Conservation (phyloP, 441 rosid species). For the Pelargonium fulgidum region DNA sequence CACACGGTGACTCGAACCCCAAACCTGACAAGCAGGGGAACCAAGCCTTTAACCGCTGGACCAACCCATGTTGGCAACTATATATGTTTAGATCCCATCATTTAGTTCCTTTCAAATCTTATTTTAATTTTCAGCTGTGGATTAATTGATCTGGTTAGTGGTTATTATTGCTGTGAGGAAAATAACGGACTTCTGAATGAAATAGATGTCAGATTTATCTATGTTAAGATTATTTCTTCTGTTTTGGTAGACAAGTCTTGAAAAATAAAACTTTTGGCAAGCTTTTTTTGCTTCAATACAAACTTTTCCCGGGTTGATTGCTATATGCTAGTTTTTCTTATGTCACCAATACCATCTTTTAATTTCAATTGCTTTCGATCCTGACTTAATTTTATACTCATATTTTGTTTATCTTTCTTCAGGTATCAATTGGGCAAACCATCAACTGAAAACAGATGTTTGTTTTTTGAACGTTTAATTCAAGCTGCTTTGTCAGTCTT, state of each 20-base stretch:
- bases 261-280: not conserved
- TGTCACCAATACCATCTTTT: not conserved
- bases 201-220: not conserved
- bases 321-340: not conserved
- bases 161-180: not conserved
- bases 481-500: conserved; percentile 89
- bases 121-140: not conserved
- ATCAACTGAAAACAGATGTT: conserved; percentile 67
- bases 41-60: too few species aligned
- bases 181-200: not conserved
- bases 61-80: too few species aligned
- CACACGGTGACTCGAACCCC: too few species aligned
- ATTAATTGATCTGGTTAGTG: not conserved
- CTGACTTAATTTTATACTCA: conserved; percentile 14
- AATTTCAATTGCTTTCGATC: not conserved
- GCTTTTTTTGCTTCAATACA: not conserved
- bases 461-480: conserved; percentile 68
- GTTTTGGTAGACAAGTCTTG: not conserved
- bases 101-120: conserved; percentile 5
- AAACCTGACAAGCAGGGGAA: too few species aligned
- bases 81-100: conserved; percentile 11
- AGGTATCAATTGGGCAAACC: conserved; percentile 78
- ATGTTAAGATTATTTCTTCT: not conserved
- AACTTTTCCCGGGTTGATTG: conserved; percentile 1
- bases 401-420: conserved; percentile 31